Evolutionary conservation across 176 grass and related monocot genomes (phyloP).

Genomic region (Cenchrus fungigraminus): DNA sequence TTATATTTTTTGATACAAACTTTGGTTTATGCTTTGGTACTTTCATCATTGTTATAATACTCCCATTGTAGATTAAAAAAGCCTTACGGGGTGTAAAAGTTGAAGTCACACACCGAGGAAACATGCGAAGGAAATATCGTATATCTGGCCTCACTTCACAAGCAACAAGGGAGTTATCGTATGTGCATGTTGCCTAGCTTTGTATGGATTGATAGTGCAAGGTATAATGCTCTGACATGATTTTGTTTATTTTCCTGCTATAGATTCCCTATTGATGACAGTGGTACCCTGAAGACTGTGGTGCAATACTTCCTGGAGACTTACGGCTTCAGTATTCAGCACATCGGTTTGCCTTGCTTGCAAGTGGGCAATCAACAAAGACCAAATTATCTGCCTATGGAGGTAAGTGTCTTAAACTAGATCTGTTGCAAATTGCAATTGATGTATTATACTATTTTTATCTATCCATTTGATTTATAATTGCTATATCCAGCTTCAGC

Average conservation of each 20-base stretch:
- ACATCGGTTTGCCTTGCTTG: conserved; percentile 86
- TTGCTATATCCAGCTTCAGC: conserved; percentile 17
- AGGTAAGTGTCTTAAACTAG: conserved; percentile 44
- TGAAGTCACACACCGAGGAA: conserved; percentile 88
- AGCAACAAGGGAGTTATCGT: conserved; percentile 88
- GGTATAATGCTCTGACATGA: neutral
- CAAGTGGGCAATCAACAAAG: conserved; percentile 97
- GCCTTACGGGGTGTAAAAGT: conserved; percentile 86
- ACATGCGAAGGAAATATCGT: conserved; percentile 94
- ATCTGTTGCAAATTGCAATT: conserved; percentile 2
- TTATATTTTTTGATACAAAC: neutral
- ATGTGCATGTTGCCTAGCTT: conserved; percentile 35
- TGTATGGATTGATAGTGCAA: neutral
- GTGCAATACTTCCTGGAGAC: conserved; percentile 94
- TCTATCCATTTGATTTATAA: neutral
- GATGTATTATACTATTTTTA: neutral
- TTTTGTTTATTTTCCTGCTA: conserved; percentile 35
- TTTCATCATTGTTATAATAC: neutral
- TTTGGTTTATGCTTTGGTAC: conserved; percentile 2
- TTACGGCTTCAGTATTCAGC: conserved; percentile 88
- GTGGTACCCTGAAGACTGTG: conserved; percentile 86
- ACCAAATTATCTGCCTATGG: conserved; percentile 95
- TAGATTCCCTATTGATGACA: conserved; percentile 89
- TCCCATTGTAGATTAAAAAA: conserved; percentile 72
- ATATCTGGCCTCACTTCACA: conserved; percentile 93